Base-by-base conservation (phyloP, 2,329 filamentous ascomycete species). In the Aspergillus sp. region DNA sequence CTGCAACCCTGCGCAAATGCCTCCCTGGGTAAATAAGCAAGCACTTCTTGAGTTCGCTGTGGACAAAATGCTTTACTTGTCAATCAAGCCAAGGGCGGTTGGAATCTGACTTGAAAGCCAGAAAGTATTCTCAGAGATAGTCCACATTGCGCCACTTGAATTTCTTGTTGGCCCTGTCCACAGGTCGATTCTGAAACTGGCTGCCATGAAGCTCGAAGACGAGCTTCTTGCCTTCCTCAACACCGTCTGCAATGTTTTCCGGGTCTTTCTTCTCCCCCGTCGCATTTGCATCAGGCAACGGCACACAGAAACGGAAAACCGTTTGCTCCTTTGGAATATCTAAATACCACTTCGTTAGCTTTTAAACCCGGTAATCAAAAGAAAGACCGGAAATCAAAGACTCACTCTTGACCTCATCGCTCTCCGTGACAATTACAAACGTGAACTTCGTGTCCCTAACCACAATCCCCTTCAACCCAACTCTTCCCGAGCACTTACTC, bases 241-340 rank as follows among this genome's bases (percentile, higher is more conserved):
- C 18, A 2, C 55, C 59, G 4, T 58, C 60, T 26, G 58, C 61
- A 54, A 44, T 39, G 58, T 65, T 57, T 60, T 62, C 41, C 61
- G 17, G 3, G 9, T 48, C 34, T 8, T 39, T 24, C 12, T n/a
- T 63, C 62, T 47, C 64, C 59, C 20, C 36, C 22, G 13, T 15
- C 64, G 30, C 61, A 5, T 45, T 36, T 6, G 58, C 36, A 1
- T 57, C 64, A 4, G 69, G 71, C 15, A 81, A 71, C 1, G 88
- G 85, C 9, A 98, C 80, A 62, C 85, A 81, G 63, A 98, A 85
- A 18, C 86, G 83, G 67, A 99, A 98, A 17, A 93, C 81, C 0
- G 92, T 93, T 39, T 92, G 88, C 71, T 96, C 92, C 71, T 99
- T 99, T 3, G 95, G 93, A 56, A 98, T 81, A 41, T 85, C 81